These are phyloP conservation scores for Arthrobotrys megalospora DNA, from an alignment of 2,329 filamentous ascomycete species.

Conservation along the genomic window DNA sequence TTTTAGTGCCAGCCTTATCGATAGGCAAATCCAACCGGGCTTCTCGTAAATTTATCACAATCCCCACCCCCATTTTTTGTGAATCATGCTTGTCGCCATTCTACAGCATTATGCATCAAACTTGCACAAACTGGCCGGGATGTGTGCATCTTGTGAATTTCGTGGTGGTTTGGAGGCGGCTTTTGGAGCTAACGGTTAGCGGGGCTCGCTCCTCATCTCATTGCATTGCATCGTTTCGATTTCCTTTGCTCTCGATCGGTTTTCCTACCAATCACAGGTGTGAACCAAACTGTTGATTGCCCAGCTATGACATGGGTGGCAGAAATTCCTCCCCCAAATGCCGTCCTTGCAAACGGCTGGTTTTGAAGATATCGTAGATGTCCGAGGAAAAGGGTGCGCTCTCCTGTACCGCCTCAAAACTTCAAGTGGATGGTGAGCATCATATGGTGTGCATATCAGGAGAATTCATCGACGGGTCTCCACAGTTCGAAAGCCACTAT, in stretches of 20 bases:
- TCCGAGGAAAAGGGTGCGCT: background rate
- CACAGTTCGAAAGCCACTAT: conserved; percentile 19
- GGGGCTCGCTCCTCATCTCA: conserved; percentile 42
- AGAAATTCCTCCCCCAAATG: conserved; percentile 19
- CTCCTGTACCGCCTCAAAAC: conserved; percentile 20
- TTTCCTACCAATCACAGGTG: conserved; percentile 51
- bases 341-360: conserved; percentile 18
- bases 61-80: conserved; percentile 26
- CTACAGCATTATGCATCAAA: conserved; percentile 22
- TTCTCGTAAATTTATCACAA: conserved; percentile 12
- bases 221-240: conserved; percentile 50
- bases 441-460: conserved; percentile 33
- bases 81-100: conserved; percentile 45
- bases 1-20: background rate
- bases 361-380: conserved; percentile 14
- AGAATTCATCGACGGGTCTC: conserved; percentile 22
- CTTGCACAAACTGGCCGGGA: conserved; percentile 12
- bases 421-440: background rate
- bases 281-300: conserved; percentile 2
- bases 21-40: conserved; percentile 22
- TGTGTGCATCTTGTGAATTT: conserved; percentile 10
- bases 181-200: conserved; percentile 46
- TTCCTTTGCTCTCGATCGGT: conserved; percentile 25
- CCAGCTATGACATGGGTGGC: conserved; percentile 53
- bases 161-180: background rate